Conservation (phyloP, 2,329 filamentous ascomycete species). For the Colletotrichum eremochloae region DNA sequence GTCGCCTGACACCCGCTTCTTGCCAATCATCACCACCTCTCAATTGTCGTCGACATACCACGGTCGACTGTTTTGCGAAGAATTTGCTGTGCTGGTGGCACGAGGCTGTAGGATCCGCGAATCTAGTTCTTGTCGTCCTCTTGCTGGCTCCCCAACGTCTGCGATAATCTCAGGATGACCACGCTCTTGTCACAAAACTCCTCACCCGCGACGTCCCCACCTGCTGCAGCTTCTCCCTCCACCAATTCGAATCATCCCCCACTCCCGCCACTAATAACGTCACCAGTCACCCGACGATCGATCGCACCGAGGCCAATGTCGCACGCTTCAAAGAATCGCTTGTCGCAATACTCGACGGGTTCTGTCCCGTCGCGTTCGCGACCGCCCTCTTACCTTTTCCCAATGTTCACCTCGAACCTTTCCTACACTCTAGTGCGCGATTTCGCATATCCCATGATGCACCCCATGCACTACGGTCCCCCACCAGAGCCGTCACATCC, state of each 20-base stretch:
- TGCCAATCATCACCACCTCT: conserved; percentile 13
- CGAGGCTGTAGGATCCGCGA: conserved; percentile 39
- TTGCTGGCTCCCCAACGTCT: conserved; percentile 43
- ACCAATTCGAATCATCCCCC: conserved; percentile 67
- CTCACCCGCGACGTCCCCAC: conserved; percentile 67
- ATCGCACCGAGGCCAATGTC: conserved; percentile 76
- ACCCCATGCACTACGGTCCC: conserved; percentile 96
- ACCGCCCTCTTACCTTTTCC: conserved; percentile 84
- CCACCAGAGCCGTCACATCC: conserved; percentile 78
- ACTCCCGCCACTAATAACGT: conserved; percentile 70
- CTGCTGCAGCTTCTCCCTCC: conserved; percentile 59
- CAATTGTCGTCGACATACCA: conserved; percentile 1
- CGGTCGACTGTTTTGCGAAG: conserved; percentile 18
- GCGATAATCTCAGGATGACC: conserved; percentile 54
- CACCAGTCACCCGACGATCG: conserved; percentile 69
- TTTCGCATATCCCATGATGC: conserved; percentile 87
- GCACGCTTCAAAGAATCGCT: conserved; percentile 82
- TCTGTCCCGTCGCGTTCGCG: conserved; percentile 80
- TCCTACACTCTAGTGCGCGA: conserved; percentile 93
- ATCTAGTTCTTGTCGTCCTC: conserved; percentile 46
- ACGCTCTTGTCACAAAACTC: conserved; percentile 70
- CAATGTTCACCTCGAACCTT: conserved; percentile 86
- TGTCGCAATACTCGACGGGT: conserved; percentile 85
- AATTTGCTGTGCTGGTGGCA: conserved; percentile 29
- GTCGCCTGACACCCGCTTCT: conserved; percentile 3